These are phyloP conservation scores for Yarrowia sp. DNA, from an alignment of 805 yeast genomes.

Conservation along the genomic window DNA sequence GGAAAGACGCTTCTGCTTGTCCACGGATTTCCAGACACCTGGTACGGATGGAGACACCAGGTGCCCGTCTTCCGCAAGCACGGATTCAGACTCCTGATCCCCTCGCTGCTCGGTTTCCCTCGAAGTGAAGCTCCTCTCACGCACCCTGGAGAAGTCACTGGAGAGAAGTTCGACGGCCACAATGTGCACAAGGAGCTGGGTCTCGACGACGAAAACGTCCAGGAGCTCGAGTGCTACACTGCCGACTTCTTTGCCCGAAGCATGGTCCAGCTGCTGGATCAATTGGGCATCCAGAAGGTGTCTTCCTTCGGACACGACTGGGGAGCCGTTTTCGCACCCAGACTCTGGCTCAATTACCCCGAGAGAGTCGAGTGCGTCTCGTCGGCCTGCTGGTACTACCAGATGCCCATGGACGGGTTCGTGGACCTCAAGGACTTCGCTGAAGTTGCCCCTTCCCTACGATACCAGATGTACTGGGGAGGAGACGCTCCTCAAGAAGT, in stretches of 20 bases:
- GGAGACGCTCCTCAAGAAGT: constrained; percentile 12
- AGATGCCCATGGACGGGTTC: constrained; percentile 4
- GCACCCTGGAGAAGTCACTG: neutral
- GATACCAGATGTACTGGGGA: constrained; percentile 15
- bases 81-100: constrained; percentile 8
- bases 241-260: constrained; percentile 5
- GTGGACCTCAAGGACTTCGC: neutral
- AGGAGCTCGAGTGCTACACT: constrained; percentile 10
- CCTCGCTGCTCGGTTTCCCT: constrained; percentile 15
- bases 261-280: constrained; percentile 3
- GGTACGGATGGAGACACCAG: constrained; percentile 26
- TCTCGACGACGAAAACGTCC: neutral
- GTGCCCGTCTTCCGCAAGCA: constrained; percentile 1
- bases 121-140: constrained; percentile 16
- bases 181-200: constrained; percentile 18
- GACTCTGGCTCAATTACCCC: constrained; percentile 5
- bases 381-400: constrained; percentile 23
- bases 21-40: constrained; percentile 23
- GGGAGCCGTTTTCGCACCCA: constrained; percentile 18
- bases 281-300: constrained; percentile 4
- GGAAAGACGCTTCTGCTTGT: neutral
- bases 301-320: constrained; percentile 16
- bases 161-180: neutral
- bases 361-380: constrained; percentile 15
- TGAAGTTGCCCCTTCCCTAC: neutral